Conservation (phyloP, 306 rosid species). For the Nissolia schottii region DNA sequence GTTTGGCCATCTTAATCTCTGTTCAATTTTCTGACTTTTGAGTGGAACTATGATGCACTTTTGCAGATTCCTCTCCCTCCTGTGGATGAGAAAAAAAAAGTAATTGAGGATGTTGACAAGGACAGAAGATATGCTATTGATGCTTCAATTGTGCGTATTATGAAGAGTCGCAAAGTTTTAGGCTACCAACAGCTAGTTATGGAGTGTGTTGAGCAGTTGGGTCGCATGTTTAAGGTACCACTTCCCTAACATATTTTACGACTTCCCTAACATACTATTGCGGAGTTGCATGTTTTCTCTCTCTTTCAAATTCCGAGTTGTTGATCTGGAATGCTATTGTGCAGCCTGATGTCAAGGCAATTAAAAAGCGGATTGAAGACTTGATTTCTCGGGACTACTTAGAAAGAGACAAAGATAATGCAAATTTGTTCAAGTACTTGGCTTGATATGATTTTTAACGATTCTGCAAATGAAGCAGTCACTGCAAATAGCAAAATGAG, state of each 20-base stretch:
- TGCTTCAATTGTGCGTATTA: conserved; percentile 90
- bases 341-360: conserved; percentile 93
- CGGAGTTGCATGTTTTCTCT: background rate
- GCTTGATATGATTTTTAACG: conserved; percentile 47
- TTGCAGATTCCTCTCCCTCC: conserved; percentile 92
- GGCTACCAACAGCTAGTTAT: conserved; percentile 78
- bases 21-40: background rate
- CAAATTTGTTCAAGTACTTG: conserved; percentile 77
- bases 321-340: background rate
- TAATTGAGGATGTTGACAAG: conserved; percentile 86
- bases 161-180: conserved; percentile 85
- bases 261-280: background rate
- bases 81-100: conserved; percentile 92
- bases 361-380: conserved; percentile 92
- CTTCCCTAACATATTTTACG: background rate
- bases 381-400: conserved; percentile 93
- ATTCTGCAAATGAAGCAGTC: conserved; percentile 19
- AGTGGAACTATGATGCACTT: background rate
- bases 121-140: conserved; percentile 96
- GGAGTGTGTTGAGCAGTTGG: conserved; percentile 95
- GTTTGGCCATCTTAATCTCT: background rate
- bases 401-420: conserved; percentile 92
- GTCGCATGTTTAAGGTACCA: conserved; percentile 95
- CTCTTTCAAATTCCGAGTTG: conserved; percentile 2
- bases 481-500: conserved; percentile 23